Base-by-base conservation (phyloP, 768 basidiomycete genomes). In the Tephrocybe sp. region DNA sequence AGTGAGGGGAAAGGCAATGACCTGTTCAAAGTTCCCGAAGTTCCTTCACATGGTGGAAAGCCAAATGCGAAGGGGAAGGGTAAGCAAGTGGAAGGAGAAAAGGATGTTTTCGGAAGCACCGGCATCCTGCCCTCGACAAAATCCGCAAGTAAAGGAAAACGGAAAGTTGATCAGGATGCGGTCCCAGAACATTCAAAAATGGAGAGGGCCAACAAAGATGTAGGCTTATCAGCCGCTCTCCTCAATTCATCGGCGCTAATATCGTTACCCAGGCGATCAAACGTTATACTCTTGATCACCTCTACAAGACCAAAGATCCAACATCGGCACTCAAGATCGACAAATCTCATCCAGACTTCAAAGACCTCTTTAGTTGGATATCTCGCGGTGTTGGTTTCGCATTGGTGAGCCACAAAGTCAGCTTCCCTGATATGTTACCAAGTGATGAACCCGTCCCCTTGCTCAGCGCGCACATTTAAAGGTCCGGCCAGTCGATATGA, bases 141-240 rank as follows among this genome's bases (percentile, higher is more conserved):
- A 36, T 43, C 45, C 19, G 47, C 29, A 30, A 47, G 42, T 42
- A 71, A 70, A 38, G 64, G 62, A 16, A 72, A 66, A 49, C 59
- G 55, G 44, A 64, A 63, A 45, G 58, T 52, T 23, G 62, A 64
- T 29, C 49, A 51, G 10, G 58, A 60, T 33, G 55, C 16, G 19
- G 16, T 33, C 5, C 50, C 59, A 15, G 64, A 61, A 41, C 53
- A 48, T 8, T 62, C 59, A 13, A 54, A 69, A 47, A 57, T 79
- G 34, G 84, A 87, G 66, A 77, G 71, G 56, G 69, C 72, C 4
- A 88, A 86, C 60, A 87, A 83, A 63, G 74, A 73, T 53, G 86
- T 86, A 53, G 57, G 75, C 34, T 25, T 46, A 33, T 38, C 44
- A 34, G 22, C 34, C 39, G 43, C 24, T 15, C 15, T 34, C 13